Percentiles rank a stretch among this genome's conserved stretches.
phyloP scores from a whole-genome alignment of 768 basidiomycete species.

The Panellus pusillus region DNA sequence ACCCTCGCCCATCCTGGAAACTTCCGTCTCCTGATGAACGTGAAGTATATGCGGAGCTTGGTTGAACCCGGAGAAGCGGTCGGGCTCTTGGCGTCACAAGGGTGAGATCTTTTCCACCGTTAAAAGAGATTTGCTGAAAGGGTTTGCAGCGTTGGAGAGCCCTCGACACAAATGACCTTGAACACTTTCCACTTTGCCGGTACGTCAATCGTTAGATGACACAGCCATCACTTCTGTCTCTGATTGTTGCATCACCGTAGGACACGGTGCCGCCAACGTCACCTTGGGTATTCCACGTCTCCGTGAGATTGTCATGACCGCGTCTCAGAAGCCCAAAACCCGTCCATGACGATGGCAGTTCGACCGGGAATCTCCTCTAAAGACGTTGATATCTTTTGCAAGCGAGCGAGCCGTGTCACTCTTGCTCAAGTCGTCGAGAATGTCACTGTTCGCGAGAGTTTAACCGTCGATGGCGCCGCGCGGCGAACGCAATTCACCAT shows the following conservation, averaged over 20 bases:
- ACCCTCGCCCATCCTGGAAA: conserved; percentile 47
- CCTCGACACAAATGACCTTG: conserved; percentile 99
- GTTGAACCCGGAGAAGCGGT: conserved; percentile 99
- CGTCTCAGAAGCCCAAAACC: conserved; percentile 95
- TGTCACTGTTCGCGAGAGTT: conserved; percentile 77
- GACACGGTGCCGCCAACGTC: conserved; percentile 98
- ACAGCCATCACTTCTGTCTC: not conserved
- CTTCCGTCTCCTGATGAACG: conserved; percentile 84
- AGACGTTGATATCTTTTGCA: conserved; percentile 80
- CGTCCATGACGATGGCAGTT: conserved; percentile 90
- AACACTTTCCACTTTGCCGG: conserved; percentile 99
- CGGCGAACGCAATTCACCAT: conserved; percentile 82
- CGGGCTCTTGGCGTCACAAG: conserved; percentile 93
- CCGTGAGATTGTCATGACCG: conserved; percentile 99
- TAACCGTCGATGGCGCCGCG: conserved; percentile 63
- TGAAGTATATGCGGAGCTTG: conserved; percentile 90
- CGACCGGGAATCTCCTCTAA: conserved; percentile 48
- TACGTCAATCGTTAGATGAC: conserved; percentile 32
- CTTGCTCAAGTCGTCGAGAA: conserved; percentile 87
- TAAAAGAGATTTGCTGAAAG: not conserved
- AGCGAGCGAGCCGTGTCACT: conserved; percentile 79
- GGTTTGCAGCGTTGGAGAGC: conserved; percentile 85
- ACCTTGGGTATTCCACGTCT: conserved; percentile 98
- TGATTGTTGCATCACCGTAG: conserved; percentile 37
- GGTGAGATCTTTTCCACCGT: conserved; percentile 51